A percentile compares a stretch with the other conserved stretches of the same genome.
Conservation (phyloP, 2,329 filamentous ascomycete genomes). For the Harringtonia aguacate region DNA sequence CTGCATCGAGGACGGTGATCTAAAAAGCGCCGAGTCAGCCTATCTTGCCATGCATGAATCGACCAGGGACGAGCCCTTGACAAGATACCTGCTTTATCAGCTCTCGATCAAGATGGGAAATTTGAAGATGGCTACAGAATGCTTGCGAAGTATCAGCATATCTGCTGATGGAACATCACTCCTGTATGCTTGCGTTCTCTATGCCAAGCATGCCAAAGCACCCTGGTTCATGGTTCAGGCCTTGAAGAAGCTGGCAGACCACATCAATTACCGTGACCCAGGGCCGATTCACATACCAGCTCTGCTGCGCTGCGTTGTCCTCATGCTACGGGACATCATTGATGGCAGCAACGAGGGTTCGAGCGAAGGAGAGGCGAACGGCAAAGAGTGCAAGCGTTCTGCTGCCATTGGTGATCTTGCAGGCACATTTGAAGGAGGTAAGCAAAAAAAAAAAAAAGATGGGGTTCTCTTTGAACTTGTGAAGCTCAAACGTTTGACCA, state of each 20-base stretch:
- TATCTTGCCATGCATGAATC: slow-evolving; percentile 49
- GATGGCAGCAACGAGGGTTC: slow-evolving; percentile 14
- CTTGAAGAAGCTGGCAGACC: slow-evolving; percentile 49
- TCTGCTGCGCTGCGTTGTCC: slow-evolving; percentile 51
- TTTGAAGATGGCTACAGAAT: slow-evolving; percentile 46
- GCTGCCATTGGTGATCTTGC: slow-evolving; percentile 2
- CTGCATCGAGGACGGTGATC: slow-evolving; percentile 47
- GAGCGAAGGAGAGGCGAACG: background rate
- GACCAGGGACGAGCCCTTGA: slow-evolving; percentile 50
- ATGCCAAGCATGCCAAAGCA: slow-evolving; percentile 58
- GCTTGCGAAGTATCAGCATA: slow-evolving; percentile 50
- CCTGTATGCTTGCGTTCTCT: slow-evolving; percentile 70
- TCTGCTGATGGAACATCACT: slow-evolving; percentile 45
- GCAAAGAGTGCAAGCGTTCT: background rate
- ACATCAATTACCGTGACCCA: slow-evolving; percentile 35
- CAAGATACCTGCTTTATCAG: slow-evolving; percentile 67
- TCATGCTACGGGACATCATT: slow-evolving; percentile 33
- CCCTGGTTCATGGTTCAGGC: slow-evolving; percentile 47
- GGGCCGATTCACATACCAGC: slow-evolving; percentile 48
- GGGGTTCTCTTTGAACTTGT: background rate
- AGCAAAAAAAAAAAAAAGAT: too few species aligned
- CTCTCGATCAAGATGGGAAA: slow-evolving; percentile 52
- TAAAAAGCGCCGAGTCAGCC: slow-evolving; percentile 39
- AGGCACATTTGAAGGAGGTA: slow-evolving; percentile 34
- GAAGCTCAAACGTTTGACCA: background rate